Base-by-base conservation (phyloP, 768 basidiomycete genomes). In the Tylopilus vinaceipallidus region DNA sequence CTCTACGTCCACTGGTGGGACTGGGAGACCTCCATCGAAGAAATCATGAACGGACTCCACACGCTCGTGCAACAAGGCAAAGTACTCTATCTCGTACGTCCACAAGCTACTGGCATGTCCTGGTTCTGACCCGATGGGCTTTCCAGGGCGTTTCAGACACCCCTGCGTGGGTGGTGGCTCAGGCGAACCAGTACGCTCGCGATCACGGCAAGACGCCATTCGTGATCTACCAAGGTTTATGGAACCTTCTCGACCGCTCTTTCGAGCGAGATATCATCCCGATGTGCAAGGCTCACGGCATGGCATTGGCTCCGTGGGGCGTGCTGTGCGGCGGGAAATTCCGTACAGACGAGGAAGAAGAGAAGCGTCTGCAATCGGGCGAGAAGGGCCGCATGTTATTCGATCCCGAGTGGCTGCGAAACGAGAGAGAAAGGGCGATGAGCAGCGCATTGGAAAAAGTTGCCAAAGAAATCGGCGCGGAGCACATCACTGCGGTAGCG, bases 1-100 rank as follows among this genome's bases (percentile, higher is more conserved):
- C 60, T 82, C 26, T 81, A 83, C 51, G 56, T 81, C 6, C 81
- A 82, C 55, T 78, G 71, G 69, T 74, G 75, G 78, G 77, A 78
- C 50, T 76, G 68, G 50, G 62, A 71, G 10, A 75, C 75, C 6
- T 70, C 68, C 11, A 66, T 78, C 27, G 66, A 72, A 41, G 79
- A 81, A 56, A 54, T 78, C 22, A 75, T 78, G 78, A 70, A 71
- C 33, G 61, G 63, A 16, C 61, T 81, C 8, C 73, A 79, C 51
- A 62, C 61, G 14, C 61, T 78, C 23, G 72, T 78, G 43, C 65
- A 64, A 26, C 59, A 63, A 35, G 75, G 75, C 30, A 79, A 77
- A 50, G 75, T 75, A 10, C 63, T 73, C 22, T 77, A 78, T 44
- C 62, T 76, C 36, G 69, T 67, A 29, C 2, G 54, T n/a, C n/a